phyloP scores from a whole-genome alignment of 2,329 filamentous ascomycete species.

The Xylaria sp. region DNA sequence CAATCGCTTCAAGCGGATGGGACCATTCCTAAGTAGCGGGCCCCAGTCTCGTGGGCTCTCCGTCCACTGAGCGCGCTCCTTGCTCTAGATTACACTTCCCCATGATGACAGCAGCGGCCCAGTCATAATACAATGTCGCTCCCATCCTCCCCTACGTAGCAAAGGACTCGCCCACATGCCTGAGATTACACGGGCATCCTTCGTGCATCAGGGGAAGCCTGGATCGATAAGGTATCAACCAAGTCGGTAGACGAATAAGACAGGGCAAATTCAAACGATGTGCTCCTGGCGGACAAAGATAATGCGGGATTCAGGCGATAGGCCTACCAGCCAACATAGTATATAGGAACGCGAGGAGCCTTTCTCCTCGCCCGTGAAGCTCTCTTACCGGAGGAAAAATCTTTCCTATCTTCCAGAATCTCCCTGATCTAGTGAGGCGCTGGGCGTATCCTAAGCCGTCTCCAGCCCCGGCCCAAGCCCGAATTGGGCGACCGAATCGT shows the following conservation, averaged over 20 bases:
- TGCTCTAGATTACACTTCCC: conserved; percentile 21
- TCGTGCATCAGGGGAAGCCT: conserved; percentile 27
- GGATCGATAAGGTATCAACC: conserved; percentile 32
- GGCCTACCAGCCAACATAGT: too few relatives aligned
- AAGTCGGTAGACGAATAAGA: conserved; percentile 23
- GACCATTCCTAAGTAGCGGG: conserved; percentile 23
- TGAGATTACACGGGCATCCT: conserved; percentile 17
- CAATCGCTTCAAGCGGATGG: conserved; percentile 28
- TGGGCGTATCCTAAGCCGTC: conserved; percentile 14
- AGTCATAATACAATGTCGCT: conserved; percentile 19
- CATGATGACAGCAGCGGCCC: conserved; percentile 19
- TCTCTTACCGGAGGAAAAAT: conserved; percentile 20
- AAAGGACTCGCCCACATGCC: conserved; percentile 18
- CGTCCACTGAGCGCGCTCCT: conserved; percentile 15
- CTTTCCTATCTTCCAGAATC: conserved; percentile 13
- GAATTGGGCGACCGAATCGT: conserved; percentile 22
- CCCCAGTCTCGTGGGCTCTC: conserved; percentile 21
- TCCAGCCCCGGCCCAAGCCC: conserved; percentile 18
- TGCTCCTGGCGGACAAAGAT: not conserved
- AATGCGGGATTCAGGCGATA: conserved; percentile 11
- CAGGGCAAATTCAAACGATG: conserved; percentile 9
- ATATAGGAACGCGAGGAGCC: conserved; percentile 25
- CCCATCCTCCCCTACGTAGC: conserved; percentile 7
- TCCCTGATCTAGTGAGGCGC: conserved; percentile 16
- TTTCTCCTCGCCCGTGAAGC: conserved; percentile 14